A percentile compares a stretch with the other conserved stretches of the same genome.
These are phyloP conservation scores for Pholiota conissans DNA, from an alignment of 768 basidiomycete genomes.

Conservation along the genomic window DNA sequence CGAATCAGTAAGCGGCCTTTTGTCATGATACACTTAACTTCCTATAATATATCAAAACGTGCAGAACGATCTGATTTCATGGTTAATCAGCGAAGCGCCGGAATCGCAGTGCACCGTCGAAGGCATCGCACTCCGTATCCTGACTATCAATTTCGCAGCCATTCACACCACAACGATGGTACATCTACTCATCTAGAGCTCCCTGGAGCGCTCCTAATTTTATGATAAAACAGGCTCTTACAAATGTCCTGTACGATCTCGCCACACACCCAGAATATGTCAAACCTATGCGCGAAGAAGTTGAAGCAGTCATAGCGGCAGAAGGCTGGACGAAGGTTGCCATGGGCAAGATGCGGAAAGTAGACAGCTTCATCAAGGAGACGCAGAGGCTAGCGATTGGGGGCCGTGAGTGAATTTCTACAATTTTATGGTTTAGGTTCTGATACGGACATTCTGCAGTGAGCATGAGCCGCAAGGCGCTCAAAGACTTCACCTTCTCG, in stretches of 20 bases:
- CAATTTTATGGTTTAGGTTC: no score
- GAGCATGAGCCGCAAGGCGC: constrained; percentile 29
- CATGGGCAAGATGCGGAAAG: constrained; percentile 37
- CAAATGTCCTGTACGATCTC: constrained; percentile 35
- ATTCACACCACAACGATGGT: constrained; percentile 30
- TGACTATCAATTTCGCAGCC: constrained; percentile 29
- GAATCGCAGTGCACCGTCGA: constrained; percentile 18
- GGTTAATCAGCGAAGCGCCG: constrained; percentile 28
- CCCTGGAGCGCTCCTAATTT: not conserved
- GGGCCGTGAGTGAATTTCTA: not conserved
- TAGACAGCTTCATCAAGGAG: constrained; percentile 49
- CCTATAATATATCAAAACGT: not conserved
- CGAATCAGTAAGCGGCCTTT: constrained; percentile 5
- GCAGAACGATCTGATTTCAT: constrained; percentile 29
- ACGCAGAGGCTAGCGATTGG: constrained; percentile 20
- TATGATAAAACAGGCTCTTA: constrained; percentile 31
- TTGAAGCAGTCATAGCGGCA: constrained; percentile 32
- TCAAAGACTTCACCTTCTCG: constrained; percentile 42
- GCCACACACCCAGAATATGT: constrained; percentile 35
- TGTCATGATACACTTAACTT: not conserved
- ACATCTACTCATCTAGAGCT: not conserved
- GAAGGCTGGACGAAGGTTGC: constrained; percentile 38
- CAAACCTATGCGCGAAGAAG: constrained; percentile 41
- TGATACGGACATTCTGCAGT: constrained; percentile 6
- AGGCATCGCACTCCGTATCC: constrained; percentile 20